Base-by-base conservation (phyloP, 2,329 filamentous ascomycete genomes). In the Monascus ruber region DNA sequence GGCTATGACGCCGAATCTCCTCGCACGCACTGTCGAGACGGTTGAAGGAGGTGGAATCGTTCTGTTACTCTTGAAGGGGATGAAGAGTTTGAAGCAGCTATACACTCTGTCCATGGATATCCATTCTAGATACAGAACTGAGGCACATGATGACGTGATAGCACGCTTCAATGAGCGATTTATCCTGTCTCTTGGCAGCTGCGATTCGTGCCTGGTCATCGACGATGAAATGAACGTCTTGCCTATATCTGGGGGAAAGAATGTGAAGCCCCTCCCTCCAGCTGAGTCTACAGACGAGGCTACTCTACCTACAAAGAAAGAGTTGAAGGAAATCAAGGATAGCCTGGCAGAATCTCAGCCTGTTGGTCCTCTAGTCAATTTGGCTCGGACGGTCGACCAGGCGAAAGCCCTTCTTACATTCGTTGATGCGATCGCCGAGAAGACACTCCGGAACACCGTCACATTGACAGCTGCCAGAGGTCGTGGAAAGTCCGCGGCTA, bases 61-160 rank as follows among this genome's bases (percentile, higher is more conserved):
- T 1, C 72, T 98, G 34, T 67, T 98, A 48, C 71, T 98, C 45
- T 69, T 98, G 43, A 96, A 96, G 72, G 86, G 88, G 45, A 95
- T 98, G 86, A 91, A 73, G 63, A 95, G 87, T 62, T 70, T 98
- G 70, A 94, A 94, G 66, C 91, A 98, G 68, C 76, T 98, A 1
- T 98, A 96, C 67, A 94, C 86, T 35, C 63, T 98, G 57, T 88
- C 85, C 26, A 98, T 98, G 93, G 93, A 98, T 56, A 84, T 96
- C 36, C 93, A 98, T 67, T 87, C 88, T 39, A 76, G 91, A 59
- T 98, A 96, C 69, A 77, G 91, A 43, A 98, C 91, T 17, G 93
- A 98, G 64, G 91, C 91, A 2, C 87, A 98, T 60, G 81, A 83
- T 48, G 91, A 98, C 63, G 89, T 98, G 31, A 83, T 89, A 31